A percentile compares a stretch with the other conserved stretches of the same genome.
Evolutionary conservation across 192 early-diverging fungal genomes (phyloP).

Genomic region (Phlyctochytrium bullatum): DNA sequence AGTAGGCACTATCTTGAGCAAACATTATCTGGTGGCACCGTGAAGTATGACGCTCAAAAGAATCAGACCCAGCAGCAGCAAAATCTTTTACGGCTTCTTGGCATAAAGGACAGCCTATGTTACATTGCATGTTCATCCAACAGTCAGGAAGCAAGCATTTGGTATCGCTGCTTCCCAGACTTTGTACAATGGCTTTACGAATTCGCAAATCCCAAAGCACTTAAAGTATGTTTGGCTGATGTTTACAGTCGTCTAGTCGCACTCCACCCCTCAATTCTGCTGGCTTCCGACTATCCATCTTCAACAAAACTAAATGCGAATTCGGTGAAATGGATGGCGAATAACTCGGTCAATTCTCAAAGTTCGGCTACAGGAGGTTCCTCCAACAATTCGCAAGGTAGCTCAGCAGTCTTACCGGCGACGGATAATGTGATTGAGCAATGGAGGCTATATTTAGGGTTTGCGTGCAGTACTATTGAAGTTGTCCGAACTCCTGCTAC

Average conservation of each 20-base stretch:
- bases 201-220: constrained; percentile 43
- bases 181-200: constrained; percentile 62
- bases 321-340: constrained; percentile 27
- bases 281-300: constrained; percentile 49
- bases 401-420: neutral
- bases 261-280: constrained; percentile 59
- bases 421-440: constrained; percentile 65
- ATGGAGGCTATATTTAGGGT: constrained; percentile 71
- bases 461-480: constrained; percentile 68
- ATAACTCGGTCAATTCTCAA: too few species aligned
- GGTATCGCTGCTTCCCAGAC: constrained; percentile 67
- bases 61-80: constrained; percentile 38
- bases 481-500: constrained; percentile 15
- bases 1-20: constrained; percentile 35
- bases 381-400: neutral
- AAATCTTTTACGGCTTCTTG: constrained; percentile 2
- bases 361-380: neutral
- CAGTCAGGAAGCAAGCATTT: constrained; percentile 55
- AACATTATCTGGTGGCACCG: constrained; percentile 16
- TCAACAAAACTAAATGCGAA: constrained; percentile 45
- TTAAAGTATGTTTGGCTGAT: constrained; percentile 49
- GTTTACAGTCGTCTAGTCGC: constrained; percentile 62
- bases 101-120: constrained; percentile 50
- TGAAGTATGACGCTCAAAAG: constrained; percentile 23
- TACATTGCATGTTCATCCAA: constrained; percentile 60